Percentiles rank a stretch among this genome's conserved stretches.
phyloP scores from a whole-genome alignment of 2,329 filamentous ascomycete species.

The Trichoderma hamatum region DNA sequence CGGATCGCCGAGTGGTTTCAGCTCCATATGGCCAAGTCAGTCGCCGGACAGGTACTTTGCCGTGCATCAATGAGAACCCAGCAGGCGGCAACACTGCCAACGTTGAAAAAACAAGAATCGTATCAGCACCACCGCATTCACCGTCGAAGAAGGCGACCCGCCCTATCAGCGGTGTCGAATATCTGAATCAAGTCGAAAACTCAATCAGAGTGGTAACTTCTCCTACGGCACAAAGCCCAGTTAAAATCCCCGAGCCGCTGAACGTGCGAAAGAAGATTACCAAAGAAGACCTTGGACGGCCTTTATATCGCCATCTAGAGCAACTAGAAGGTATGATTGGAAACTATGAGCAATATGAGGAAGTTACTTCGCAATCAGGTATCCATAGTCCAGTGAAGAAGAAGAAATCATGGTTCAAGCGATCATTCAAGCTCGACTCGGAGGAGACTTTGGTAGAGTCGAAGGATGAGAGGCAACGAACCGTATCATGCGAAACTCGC shows the following conservation, averaged over 20 bases:
- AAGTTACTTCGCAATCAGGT: conserved; percentile 23
- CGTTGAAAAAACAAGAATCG: conserved; percentile 48
- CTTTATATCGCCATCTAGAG: conserved; percentile 29
- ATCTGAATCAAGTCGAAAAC: conserved; percentile 51
- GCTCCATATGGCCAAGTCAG: conserved; percentile 52
- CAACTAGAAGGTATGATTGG: conserved; percentile 28
- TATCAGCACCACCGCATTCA: conserved; percentile 50
- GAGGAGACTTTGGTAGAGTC: conserved; percentile 14
- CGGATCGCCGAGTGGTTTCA: conserved; percentile 53
- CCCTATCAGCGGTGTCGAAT: conserved; percentile 46
- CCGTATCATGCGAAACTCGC: conserved; percentile 28
- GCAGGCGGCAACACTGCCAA: conserved; percentile 28
- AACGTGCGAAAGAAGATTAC: conserved; percentile 47
- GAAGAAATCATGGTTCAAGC: conserved; percentile 58
- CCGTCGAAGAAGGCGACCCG: conserved; percentile 38
- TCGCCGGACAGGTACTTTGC: conserved; percentile 46
- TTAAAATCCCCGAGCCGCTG: conserved; percentile 44
- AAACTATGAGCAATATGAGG: conserved; percentile 29
- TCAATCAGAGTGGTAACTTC: conserved; percentile 61
- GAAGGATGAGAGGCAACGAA: conserved; percentile 22
- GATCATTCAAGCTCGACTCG: conserved; percentile 44
- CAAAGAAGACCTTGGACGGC: conserved; percentile 31
- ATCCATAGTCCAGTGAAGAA: conserved; percentile 39
- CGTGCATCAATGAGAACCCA: conserved; percentile 53
- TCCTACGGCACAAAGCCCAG: conserved; percentile 43